Base-by-base conservation (phyloP, 23 red algal genomes). In the Chondrus crispus region DNA sequence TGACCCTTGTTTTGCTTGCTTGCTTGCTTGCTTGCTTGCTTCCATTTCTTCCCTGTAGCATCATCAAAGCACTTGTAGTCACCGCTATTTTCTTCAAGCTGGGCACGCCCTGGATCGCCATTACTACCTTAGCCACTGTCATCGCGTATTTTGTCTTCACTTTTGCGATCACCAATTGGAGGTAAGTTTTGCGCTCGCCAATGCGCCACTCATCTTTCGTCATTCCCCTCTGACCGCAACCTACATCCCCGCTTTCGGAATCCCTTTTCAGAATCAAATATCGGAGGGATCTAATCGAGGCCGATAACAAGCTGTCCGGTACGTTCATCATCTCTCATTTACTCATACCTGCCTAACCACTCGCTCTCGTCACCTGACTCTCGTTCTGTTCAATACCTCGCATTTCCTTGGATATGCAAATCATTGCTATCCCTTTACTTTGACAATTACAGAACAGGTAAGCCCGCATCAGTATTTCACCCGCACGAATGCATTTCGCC, bases 31-130 rank as follows among this genome's bases (percentile, higher is more conserved):
- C n/a, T n/a, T n/a, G n/a, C n/a, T n/a, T n/a, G n/a, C n/a, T n/a
- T n/a, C n/a, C 1, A 32, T 12, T n/a, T 66, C 18, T 22, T n/a
- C 9, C 18, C 35, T 66, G 16, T 73, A 80, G 83, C 39, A 7
- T 81, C 43, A 55, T 90, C 32, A 70, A 98, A 86, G 88, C 83
- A 72, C 46, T 81, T 46, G 30, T 93, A 5, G 92, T 98, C 45
- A 66, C 53, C 45, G 82, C n/a, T 19, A 98, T 93, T 36, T 91
- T 91, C 41, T 49, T 81, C 37, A 77, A 55, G 74, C 71, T 89
- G 66, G 85, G 85, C 62, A 89, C 69, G 73, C 88, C 85, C 44
- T 55, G 28, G 1, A 90, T 84, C 62, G 89, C 89, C 12, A 3
- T 92, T n/a, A 63, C 76, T 20, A 92, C 76, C 18, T 57, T 92